Base-by-base conservation (phyloP, 2,329 filamentous ascomycete species). In the Annulohypoxylon truncatum region DNA sequence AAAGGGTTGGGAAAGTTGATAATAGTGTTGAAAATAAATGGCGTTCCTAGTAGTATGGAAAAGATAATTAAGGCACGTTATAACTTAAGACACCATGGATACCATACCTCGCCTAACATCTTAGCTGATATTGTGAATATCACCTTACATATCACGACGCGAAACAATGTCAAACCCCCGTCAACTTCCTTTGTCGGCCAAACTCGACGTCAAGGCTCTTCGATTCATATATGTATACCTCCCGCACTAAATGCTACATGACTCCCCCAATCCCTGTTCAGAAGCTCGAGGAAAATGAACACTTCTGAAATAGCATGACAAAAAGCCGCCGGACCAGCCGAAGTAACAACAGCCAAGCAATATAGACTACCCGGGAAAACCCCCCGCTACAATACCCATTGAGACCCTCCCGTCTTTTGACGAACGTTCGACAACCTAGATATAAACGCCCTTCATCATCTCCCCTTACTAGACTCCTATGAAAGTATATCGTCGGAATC, bases 251-350 rank as follows among this genome's bases (percentile, higher is more conserved):
- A 29, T 63, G 55, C 54, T 60, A 61, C 35, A 50, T 61, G 13
- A 54, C 51, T 52, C 55, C 48, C 53, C 47, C 55, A 46, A 52
- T 52, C 42, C 64, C n/a, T 51, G 35, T 44, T 35, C 13, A 42
- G 47, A 50, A 52, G 26, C 48, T 61, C 51, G 54, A 60, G 64
- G 69, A 64, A 70, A 70, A 60, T 55, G 48, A 58, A 64, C 42
- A 40, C 51, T 58, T 31, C 50, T 26, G 42, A 70, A 69, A 66
- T 66, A 68, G 57, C 64, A 66, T 62, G 42, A 60, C 66, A 57
- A 50, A 50, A 51, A 69, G 63, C 67, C 65, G 55, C 70, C 68
- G 53, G 70, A 63, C 68, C 68, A 69, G 71, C 64, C 65, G 68
- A 71, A 65, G 31, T 47, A 66, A 62, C 54, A 64, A 67, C 60